Evolutionary conservation across 1,284 basidiomycete genomes (phyloP).

Genomic region (Xanthoconium separans): DNA sequence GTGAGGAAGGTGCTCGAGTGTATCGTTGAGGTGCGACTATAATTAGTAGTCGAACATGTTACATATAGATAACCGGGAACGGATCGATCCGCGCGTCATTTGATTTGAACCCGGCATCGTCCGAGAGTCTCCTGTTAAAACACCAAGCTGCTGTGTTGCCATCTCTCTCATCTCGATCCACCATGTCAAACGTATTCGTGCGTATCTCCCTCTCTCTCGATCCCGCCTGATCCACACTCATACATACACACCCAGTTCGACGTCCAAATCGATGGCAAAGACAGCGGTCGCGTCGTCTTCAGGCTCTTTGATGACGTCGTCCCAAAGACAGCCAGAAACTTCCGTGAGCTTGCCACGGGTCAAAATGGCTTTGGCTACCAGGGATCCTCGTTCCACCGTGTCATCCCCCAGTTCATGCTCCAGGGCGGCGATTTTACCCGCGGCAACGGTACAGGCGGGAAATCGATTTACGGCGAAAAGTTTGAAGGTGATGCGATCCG

Average conservation of each 20-base stretch:
- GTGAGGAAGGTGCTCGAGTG: slow-evolving; percentile 10
- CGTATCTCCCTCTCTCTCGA: slow-evolving; percentile 11
- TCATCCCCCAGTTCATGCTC: slow-evolving; percentile 66
- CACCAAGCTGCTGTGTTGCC: background rate
- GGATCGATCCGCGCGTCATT: too few relatives aligned
- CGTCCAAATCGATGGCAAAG: slow-evolving; percentile 58
- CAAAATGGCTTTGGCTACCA: slow-evolving; percentile 65
- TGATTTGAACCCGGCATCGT: slow-evolving; percentile 1
- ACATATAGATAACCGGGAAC: too few relatives aligned
- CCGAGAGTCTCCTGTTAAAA: background rate
- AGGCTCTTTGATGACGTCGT: slow-evolving; percentile 75
- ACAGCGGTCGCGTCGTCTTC: slow-evolving; percentile 77
- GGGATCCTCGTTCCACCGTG: slow-evolving; percentile 77
- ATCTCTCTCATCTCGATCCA: slow-evolving; percentile 13
- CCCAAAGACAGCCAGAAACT: slow-evolving; percentile 83
- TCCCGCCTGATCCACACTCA: background rate
- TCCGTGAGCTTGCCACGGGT: slow-evolving; percentile 87
- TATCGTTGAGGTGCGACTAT: slow-evolving; percentile 13
- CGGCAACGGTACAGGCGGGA: slow-evolving; percentile 85
- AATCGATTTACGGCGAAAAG: slow-evolving; percentile 90
- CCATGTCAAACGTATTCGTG: slow-evolving; percentile 46
- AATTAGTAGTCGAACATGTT: too few relatives aligned
- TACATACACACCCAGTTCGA: slow-evolving; percentile 63
- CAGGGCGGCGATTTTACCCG: slow-evolving; percentile 75
- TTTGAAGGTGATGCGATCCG: slow-evolving; percentile 44